Evolutionary conservation across 208 protist species (phyloP), one percentile per base, ranked within the genome.

Genomic region (Leishmania aethiopica): DNA sequence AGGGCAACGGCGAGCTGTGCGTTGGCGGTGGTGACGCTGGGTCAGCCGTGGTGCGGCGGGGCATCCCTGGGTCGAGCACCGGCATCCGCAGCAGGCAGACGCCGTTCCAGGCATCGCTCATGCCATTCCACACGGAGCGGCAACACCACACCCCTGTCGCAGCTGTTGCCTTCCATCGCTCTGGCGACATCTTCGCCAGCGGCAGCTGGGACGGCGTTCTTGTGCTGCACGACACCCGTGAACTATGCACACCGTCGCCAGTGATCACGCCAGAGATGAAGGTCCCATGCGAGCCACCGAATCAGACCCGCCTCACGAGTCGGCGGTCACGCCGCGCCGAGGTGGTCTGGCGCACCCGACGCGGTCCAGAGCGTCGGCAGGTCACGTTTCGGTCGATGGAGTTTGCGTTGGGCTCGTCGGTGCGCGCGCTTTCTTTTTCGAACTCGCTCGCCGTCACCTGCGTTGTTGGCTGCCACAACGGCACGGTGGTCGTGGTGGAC

Each of bases 391-490:
- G 80, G 4, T 80, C 57, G 28, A 40, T 71, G 19, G 3, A 11
- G 28, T 89, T 88, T 55, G 19, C 47, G 19, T 55, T 93, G 22
- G 74, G 40, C 10, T 79, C 86, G 22, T 87, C 94, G 6, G 89
- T 96, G 55, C 91, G 94, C 8, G 84, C 77, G 37, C 47, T 97
- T 47, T 67, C 75, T 60, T 97, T 97, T 67, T 81, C 85, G 6
- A 90, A 86, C 45, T 93, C 91, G 17, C 82, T 96, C 77, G 89
- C 94, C 28, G 82, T 95, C 22, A 97, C 92, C 19, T 95, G 95
- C 84, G 92, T 94, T 15, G 90, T 91, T 2, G 95, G 89, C 40
- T 86, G 87, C 67, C 90, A 88, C 80, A 85, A 90, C 77, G 94
- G 95, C 32, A 55, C 80, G 19, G 80, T 98, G 40, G 71, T 79